Base-by-base conservation (phyloP, 176 grass and related monocot genomes). In the Avena sativa region DNA sequence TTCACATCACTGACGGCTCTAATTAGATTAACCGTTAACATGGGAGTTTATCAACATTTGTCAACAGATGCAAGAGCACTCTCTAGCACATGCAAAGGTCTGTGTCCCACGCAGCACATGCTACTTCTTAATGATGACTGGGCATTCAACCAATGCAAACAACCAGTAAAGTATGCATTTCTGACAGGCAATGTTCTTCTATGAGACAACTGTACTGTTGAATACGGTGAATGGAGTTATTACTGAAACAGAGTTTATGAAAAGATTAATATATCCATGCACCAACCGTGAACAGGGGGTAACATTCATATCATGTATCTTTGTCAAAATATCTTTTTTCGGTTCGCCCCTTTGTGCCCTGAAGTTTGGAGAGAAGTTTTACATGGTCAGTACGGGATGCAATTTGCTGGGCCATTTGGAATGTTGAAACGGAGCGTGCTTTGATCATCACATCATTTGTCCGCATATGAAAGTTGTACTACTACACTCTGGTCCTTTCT, bases 121-220 rank as follows among this genome's bases (percentile, higher is more conserved):
- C 3, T 26, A 16, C 21, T 79, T 40, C 6, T 76, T 58, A 43
- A 46, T 30, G 60, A 11, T 47, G 13, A 85, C n/a, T 20, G 32
- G 21, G 66, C 36, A 56, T 59, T 88, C 36, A 83, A 55, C 40
- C 12, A 50, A 81, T 80, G 34, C 57, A 85, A 66, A 66, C 6
- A n/a, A 75, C 68, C 13, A 65, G 23, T 53, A 44, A 67, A 84
- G 46, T 79, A 56, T 46, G 2, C 15, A 84, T 21, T 26, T 63
- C 44, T 63, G 21, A 44, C 12, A 26, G 26, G 3, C 19, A 61
- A 52, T 46, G 8, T 4, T 62, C 1, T 71, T 62, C 40, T 50
- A 12, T 79, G 52, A 84, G 55, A 28, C n/a, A 7, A 49, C 0
- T 49, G 56, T 79, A 65, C 6, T 58, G 20, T 23, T 63, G 15